A percentile compares a stretch with the other conserved stretches of the same genome.
These are phyloP conservation scores for Melastoma malabathricum DNA, from an alignment of 345 rosid genomes.

Conservation along the genomic window DNA sequence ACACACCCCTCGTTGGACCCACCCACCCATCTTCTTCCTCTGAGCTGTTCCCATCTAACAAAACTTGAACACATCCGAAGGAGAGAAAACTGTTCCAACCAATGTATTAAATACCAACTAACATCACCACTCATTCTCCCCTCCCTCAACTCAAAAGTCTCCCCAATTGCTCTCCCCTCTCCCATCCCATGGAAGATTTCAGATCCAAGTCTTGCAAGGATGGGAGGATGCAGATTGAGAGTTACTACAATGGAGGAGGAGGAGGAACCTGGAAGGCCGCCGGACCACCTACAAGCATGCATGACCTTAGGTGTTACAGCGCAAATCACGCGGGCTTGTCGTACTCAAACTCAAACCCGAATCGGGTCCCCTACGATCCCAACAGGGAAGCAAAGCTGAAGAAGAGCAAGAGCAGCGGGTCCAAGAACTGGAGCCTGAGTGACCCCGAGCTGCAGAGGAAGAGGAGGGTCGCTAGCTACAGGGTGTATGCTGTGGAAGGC, in stretches of 20 bases:
- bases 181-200: constrained; percentile 27
- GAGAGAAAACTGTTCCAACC: too few species aligned
- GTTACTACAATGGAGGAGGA: constrained; percentile 17
- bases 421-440: constrained; percentile 54
- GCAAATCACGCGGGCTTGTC: constrained; percentile 16
- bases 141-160: neutral
- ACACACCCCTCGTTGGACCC: too few species aligned
- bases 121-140: neutral
- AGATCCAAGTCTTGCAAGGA: constrained; percentile 50
- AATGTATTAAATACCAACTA: neutral
- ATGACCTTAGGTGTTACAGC: constrained; percentile 50
- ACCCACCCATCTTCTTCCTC: too few species aligned
- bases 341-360: neutral
- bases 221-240: constrained; percentile 22
- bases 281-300: constrained; percentile 32
- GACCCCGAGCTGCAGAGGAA: constrained; percentile 91
- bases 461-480: constrained; percentile 80
- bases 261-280: constrained; percentile 1
- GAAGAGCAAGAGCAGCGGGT: constrained; percentile 31
- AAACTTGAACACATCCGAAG: too few species aligned
- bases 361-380: neutral
- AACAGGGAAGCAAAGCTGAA: constrained; percentile 31
- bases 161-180: neutral
- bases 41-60: too few species aligned
- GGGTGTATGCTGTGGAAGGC: constrained; percentile 67